Percentiles rank a stretch among this genome's conserved stretches.
Conservation (phyloP, 2,329 filamentous ascomycete genomes). For the Hypoxylon sp. region DNA sequence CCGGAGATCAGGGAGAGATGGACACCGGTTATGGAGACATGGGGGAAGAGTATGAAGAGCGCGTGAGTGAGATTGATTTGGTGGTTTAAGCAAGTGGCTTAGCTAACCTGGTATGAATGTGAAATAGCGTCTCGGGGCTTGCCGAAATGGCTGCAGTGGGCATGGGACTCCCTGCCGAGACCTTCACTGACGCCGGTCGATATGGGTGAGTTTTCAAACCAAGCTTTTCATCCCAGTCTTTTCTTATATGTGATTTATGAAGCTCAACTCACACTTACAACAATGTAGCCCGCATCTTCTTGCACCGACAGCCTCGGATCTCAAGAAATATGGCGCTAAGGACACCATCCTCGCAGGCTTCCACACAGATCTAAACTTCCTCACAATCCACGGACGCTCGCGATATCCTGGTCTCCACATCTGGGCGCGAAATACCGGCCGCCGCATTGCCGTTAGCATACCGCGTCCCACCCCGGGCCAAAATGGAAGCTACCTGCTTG, state of each 20-base stretch:
- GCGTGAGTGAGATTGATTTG: constrained; percentile 61
- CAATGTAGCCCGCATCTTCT: constrained; percentile 69
- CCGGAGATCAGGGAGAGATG: constrained; percentile 66
- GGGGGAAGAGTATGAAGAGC: constrained; percentile 73
- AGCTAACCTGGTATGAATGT: constrained; percentile 6
- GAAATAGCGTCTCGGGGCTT: constrained; percentile 65
- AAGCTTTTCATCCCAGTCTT: constrained; percentile 17
- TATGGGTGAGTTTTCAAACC: constrained; percentile 63
- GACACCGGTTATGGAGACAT: constrained; percentile 69
- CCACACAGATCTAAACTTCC: constrained; percentile 76
- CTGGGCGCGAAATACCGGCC: constrained; percentile 75
- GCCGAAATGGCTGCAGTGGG: constrained; percentile 73
- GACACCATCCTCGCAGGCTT: constrained; percentile 75
- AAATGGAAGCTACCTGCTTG: constrained; percentile 70
- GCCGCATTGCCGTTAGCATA: constrained; percentile 71
- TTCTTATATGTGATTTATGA: background rate
- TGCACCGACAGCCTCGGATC: constrained; percentile 72
- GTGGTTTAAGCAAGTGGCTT: background rate
- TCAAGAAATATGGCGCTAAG: constrained; percentile 65
- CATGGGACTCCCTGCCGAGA: constrained; percentile 66
- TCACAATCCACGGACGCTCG: constrained; percentile 75
- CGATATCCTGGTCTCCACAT: constrained; percentile 74
- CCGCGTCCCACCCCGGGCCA: constrained; percentile 52
- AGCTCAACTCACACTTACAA: constrained; percentile 1
- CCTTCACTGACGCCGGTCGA: constrained; percentile 68